Conservation (phyloP, 192 early-diverging fungal genomes). For the Irineochytrium annulatum region DNA sequence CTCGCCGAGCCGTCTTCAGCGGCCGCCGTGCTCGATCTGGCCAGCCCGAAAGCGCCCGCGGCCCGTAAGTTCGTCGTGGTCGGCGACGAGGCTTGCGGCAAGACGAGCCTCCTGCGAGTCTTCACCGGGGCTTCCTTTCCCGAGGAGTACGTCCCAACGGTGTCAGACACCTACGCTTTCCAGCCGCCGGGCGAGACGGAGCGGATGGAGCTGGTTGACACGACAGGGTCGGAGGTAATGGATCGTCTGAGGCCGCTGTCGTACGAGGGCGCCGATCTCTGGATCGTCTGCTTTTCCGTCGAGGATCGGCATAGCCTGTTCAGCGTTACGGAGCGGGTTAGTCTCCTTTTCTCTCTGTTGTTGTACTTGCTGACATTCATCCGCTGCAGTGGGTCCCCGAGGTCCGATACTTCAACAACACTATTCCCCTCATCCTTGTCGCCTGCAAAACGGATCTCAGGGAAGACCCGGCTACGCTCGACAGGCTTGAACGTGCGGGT, state of each 20-base stretch:
- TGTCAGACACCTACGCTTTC: too few species aligned
- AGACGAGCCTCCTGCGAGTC: conserved; percentile 3
- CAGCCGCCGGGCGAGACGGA: too few species aligned
- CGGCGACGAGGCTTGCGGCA: conserved; percentile 10
- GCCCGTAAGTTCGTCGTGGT: conserved; percentile 5
- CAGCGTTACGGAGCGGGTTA: conserved; percentile 1
- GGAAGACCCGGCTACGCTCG: conserved; percentile 7
- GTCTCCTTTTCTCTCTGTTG: background rate
- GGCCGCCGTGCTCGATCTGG: background rate
- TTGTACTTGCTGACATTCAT: background rate
- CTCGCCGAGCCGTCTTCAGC: too few species aligned
- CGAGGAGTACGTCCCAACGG: too few species aligned
- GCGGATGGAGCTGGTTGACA: conserved; percentile 3
- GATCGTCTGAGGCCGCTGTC: conserved; percentile 12
- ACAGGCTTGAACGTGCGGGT: background rate
- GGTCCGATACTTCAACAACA: conserved; percentile 27
- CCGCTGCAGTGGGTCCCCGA: conserved; percentile 37
- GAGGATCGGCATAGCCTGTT: background rate
- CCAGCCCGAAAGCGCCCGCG: background rate
- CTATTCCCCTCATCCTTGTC: conserved; percentile 37
- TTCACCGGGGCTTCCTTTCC: too few species aligned
- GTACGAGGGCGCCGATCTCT: conserved; percentile 4
- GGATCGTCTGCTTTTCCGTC: conserved; percentile 9
- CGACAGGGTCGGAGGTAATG: conserved; percentile 5
- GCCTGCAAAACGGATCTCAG: conserved; percentile 38